phyloP scores from a whole-genome alignment of 2,329 filamentous ascomycete species.

The Huntiella moniliformis region DNA sequence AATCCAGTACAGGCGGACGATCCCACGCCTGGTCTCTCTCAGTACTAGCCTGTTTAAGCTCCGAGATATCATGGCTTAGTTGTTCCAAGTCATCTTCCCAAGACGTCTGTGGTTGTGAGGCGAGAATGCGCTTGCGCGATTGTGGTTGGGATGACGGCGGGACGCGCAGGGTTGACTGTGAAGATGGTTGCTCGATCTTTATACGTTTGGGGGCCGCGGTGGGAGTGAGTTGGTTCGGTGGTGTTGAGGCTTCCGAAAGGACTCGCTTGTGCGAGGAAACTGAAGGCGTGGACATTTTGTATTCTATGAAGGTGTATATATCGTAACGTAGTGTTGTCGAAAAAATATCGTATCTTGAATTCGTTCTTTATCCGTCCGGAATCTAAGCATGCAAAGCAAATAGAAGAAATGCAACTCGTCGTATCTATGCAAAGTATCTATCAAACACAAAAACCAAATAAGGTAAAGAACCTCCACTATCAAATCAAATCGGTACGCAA shows the following conservation, averaged over 20 bases:
- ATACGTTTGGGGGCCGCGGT: neutral
- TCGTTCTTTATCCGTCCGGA: no score
- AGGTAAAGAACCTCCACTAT: no score
- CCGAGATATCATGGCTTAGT: conserved; percentile 80
- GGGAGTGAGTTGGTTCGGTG: neutral
- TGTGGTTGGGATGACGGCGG: conserved; percentile 30
- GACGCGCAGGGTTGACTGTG: neutral
- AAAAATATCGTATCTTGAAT: no score
- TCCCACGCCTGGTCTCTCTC: conserved; percentile 93
- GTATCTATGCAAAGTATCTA: no score
- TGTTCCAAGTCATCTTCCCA: conserved; percentile 94
- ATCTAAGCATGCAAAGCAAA: no score
- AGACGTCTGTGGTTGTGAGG: conserved; percentile 67
- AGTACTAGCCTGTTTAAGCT: conserved; percentile 66
- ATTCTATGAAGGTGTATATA: neutral
- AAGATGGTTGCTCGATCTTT: conserved; percentile 5
- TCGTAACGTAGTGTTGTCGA: neutral
- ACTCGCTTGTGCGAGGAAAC: conserved; percentile 7
- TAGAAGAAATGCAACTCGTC: no score
- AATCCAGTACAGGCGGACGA: conserved; percentile 33
- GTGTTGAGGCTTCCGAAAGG: conserved; percentile 1
- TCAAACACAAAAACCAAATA: no score
- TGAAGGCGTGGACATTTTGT: neutral
- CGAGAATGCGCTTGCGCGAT: conserved; percentile 41
- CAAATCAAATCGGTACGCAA: no score